Percentiles rank a stretch among this genome's conserved stretches.
phyloP scores from a whole-genome alignment of 306 rosid species.

The Spatholobus suberectus region DNA sequence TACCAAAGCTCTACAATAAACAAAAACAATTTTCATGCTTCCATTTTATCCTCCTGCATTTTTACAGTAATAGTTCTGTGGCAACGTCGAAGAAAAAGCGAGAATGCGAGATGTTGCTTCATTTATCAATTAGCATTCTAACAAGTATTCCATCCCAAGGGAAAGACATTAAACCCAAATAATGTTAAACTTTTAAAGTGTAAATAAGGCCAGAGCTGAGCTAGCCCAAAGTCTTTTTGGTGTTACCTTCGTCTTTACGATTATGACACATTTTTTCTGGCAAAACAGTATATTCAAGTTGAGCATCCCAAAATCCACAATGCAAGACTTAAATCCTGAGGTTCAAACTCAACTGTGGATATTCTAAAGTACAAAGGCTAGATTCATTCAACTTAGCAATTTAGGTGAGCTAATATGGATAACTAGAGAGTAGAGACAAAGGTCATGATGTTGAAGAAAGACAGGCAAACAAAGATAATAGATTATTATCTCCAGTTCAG shows the following conservation, averaged over 20 bases:
- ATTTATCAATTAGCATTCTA: not conserved
- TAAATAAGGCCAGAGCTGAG: not conserved
- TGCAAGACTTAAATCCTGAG: not conserved
- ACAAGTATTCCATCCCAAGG: not conserved
- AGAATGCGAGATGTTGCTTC: not conserved
- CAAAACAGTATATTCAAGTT: conserved; percentile 5
- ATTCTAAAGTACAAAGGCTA: not conserved
- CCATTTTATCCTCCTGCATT: not conserved
- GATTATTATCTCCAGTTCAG: not conserved
- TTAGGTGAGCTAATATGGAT: not conserved
- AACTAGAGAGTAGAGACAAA: not conserved
- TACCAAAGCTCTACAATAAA: not conserved
- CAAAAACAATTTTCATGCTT: not conserved
- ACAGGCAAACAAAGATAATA: not conserved
- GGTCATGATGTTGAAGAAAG: not conserved
- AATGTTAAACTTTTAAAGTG: not conserved
- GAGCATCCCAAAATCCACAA: not conserved
- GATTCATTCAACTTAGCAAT: not conserved
- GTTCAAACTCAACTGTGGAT: not conserved
- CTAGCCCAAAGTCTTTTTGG: not conserved
- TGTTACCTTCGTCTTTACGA: not conserved
- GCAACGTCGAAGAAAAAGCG: not conserved
- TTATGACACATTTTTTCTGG: not conserved
- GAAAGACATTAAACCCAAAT: not conserved
- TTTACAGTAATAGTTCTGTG: not conserved